phyloP scores from a whole-genome alignment of 2,329 filamentous ascomycete genomes.

The Hypoxylon sp. region DNA sequence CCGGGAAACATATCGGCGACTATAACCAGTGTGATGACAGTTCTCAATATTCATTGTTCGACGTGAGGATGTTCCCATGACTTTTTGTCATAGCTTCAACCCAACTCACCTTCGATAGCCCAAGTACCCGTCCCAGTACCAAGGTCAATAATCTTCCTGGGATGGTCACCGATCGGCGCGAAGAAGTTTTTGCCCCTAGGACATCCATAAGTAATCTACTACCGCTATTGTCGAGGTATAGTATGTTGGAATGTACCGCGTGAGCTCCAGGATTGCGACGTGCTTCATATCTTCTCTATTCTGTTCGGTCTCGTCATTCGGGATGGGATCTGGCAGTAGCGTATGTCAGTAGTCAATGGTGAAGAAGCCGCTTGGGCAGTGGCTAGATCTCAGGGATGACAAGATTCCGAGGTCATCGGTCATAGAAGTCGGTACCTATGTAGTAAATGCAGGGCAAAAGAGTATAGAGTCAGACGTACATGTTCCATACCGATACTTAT shows the following conservation, averaged over 20 bases:
- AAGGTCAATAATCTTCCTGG: constrained; percentile 45
- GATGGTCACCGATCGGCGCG: constrained; percentile 42
- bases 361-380: neutral
- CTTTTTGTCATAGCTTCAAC: constrained; percentile 9
- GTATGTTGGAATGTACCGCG: constrained; percentile 30
- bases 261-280: constrained; percentile 57
- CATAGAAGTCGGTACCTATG: no score
- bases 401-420: neutral
- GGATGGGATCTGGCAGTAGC: constrained; percentile 50
- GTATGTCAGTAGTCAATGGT: constrained; percentile 1
- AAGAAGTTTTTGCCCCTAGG: constrained; percentile 38
- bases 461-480: constrained; percentile 2
- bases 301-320: constrained; percentile 59
- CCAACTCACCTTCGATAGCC: constrained; percentile 55
- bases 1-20: constrained; percentile 44
- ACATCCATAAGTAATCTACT: constrained; percentile 3
- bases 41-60: neutral
- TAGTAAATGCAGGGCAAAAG: neutral
- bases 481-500: constrained; percentile 54
- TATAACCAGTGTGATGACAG: constrained; percentile 1
- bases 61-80: no score
- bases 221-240: neutral
- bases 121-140: constrained; percentile 62
- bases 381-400: neutral
- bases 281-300: constrained; percentile 59